phyloP scores from a whole-genome alignment of 1,284 basidiomycete species.

The Microbotryomycetes sp. region DNA sequence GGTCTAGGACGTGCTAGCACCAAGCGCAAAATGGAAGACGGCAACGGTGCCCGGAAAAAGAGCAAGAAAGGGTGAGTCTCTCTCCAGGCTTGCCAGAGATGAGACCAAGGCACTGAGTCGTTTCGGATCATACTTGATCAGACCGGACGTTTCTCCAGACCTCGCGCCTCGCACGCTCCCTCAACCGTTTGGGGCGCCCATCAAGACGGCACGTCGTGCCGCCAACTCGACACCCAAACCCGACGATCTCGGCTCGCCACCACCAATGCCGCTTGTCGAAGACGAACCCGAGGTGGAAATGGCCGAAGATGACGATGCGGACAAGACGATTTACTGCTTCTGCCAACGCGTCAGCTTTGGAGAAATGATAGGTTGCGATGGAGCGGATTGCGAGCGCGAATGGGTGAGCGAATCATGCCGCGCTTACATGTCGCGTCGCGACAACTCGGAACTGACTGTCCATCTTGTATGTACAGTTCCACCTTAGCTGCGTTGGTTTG shows the following conservation, averaged over 20 bases:
- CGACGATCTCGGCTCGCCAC: neutral
- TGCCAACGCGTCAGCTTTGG: conserved; percentile 82
- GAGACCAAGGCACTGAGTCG: too few species aligned
- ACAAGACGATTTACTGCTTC: conserved; percentile 74
- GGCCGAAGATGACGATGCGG: conserved; percentile 48
- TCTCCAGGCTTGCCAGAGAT: neutral
- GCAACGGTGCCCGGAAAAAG: conserved; percentile 17
- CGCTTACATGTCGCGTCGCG: too few species aligned
- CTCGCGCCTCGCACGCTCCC: neutral
- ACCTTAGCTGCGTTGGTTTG: conserved; percentile 70
- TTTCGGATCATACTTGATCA: too few species aligned
- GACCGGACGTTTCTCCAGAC: conserved; percentile 2
- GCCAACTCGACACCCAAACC: neutral
- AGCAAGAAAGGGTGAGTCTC: conserved; percentile 26
- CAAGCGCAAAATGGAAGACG: conserved; percentile 27
- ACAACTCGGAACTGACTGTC: conserved; percentile 7
- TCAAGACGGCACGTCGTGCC: neutral
- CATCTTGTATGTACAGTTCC: conserved; percentile 55
- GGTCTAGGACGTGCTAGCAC: neutral
- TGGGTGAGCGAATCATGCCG: conserved; percentile 61
- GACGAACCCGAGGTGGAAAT: conserved; percentile 17
- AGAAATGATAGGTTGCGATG: conserved; percentile 97
- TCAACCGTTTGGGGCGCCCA: neutral
- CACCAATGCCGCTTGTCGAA: neutral
- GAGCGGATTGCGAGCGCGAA: conserved; percentile 76